These are phyloP conservation scores for Clitoria ternatea DNA, from an alignment of 306 rosid genomes.

Conservation along the genomic window DNA sequence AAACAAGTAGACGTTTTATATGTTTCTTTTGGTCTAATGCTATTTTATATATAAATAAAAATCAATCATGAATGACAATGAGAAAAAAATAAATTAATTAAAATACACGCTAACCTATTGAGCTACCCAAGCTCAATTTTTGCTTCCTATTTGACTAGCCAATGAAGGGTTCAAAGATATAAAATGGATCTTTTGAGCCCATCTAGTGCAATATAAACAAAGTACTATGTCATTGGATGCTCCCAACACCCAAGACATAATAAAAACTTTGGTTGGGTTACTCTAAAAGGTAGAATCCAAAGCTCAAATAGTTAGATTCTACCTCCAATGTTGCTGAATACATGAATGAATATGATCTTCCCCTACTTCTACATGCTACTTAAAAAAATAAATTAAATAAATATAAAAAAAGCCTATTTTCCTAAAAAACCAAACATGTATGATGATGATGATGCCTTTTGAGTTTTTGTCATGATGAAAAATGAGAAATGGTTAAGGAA, in stretches of 20 bases:
- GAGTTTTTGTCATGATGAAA: constrained; percentile 26
- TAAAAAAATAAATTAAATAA: not conserved
- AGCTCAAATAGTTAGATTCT: constrained; percentile 52
- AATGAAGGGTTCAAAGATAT: constrained; percentile 57
- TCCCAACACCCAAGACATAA: constrained; percentile 59
- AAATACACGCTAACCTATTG: constrained; percentile 40
- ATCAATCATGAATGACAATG: constrained; percentile 38
- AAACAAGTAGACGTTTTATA: constrained; percentile 25
- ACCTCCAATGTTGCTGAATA: constrained; percentile 47
- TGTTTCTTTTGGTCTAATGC: constrained; percentile 32
- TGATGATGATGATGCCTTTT: constrained; percentile 28
- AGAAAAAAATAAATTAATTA: no score
- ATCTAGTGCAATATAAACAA: constrained; percentile 43
- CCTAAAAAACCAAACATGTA: constrained; percentile 31
- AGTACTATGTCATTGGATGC: constrained; percentile 74
- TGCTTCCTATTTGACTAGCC: constrained; percentile 42
- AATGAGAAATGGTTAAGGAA: constrained; percentile 24
- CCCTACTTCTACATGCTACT: constrained; percentile 41
- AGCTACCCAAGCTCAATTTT: constrained; percentile 59
- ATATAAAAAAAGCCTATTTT: constrained; percentile 13
- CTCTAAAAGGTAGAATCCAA: constrained; percentile 80
- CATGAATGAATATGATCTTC: constrained; percentile 48
- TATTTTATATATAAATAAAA: not conserved
- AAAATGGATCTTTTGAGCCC: constrained; percentile 77
- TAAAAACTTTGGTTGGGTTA: constrained; percentile 40